phyloP scores from a whole-genome alignment of 768 basidiomycete species.

The Rhodotorula graminis region DNA sequence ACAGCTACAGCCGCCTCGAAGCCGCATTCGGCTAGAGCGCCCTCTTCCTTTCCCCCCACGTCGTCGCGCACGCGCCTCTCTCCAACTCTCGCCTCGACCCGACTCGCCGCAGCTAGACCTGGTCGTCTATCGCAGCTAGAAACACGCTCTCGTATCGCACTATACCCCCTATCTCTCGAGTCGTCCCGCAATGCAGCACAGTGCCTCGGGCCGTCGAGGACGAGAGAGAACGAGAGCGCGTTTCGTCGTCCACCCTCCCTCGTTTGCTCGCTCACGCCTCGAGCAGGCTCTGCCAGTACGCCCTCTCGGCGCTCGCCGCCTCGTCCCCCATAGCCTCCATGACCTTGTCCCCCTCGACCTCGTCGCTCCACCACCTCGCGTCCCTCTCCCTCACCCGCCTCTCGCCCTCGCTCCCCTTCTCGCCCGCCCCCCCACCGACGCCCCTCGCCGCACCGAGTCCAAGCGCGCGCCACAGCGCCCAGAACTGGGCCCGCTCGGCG shows the following conservation, averaged over 20 bases:
- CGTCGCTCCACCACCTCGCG: slow-evolving; percentile 15
- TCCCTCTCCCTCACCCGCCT: not conserved
- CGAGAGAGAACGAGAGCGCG: not conserved
- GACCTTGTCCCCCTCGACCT: slow-evolving; percentile 16
- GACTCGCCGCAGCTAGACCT: not conserved
- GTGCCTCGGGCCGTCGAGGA: no score
- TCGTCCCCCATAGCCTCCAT: not conserved
- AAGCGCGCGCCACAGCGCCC: slow-evolving; percentile 20
- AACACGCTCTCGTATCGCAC: not conserved
- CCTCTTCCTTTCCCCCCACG: not conserved
- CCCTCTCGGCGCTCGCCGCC: not conserved
- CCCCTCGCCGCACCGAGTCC: not conserved
- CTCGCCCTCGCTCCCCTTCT: not conserved
- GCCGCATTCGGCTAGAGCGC: slow-evolving; percentile 27
- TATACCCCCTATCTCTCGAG: not conserved
- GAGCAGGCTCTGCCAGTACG: slow-evolving; percentile 2
- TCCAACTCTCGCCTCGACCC: no score
- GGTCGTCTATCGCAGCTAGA: not conserved
- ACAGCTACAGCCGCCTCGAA: slow-evolving; percentile 36
- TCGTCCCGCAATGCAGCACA: not conserved
- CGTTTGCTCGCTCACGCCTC: not conserved
- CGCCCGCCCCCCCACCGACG: no score
- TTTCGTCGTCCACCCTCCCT: no score
- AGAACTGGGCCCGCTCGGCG: slow-evolving; percentile 9
- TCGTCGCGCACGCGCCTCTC: not conserved